Evolutionary conservation across 2,329 filamentous ascomycete genomes (phyloP).

Genomic region (Aspergillus luchuensis): DNA sequence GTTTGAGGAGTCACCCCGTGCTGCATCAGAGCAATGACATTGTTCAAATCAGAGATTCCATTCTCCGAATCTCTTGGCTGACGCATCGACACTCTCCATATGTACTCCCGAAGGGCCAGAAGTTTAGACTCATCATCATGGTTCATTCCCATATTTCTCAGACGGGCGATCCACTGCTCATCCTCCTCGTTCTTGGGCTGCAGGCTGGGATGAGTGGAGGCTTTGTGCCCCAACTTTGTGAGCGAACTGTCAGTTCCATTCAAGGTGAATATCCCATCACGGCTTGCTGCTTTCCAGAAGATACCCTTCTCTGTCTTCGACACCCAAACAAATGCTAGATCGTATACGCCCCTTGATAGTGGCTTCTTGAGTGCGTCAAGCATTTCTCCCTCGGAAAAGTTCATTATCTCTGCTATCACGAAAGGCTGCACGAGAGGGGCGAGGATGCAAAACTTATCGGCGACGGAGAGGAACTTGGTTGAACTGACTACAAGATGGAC

Average conservation of each 20-base stretch:
- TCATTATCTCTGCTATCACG: conserved; percentile 70
- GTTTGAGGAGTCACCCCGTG: conserved; percentile 81
- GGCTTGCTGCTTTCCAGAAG: conserved; percentile 81
- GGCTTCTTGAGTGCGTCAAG: conserved; percentile 84
- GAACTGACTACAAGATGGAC: conserved; percentile 79
- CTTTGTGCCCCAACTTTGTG: conserved; percentile 58
- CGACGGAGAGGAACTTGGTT: conserved; percentile 72
- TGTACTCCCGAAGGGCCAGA: conserved; percentile 81
- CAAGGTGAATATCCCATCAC: conserved; percentile 70
- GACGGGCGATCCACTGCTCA: conserved; percentile 83
- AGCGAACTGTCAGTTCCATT: conserved; percentile 59
- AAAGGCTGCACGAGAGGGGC: conserved; percentile 79
- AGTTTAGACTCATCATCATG: conserved; percentile 88
- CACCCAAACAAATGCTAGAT: conserved; percentile 85
- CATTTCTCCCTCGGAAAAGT: conserved; percentile 71
- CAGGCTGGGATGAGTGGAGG: conserved; percentile 49
- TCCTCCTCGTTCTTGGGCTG: conserved; percentile 84
- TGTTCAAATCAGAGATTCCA: conserved; percentile 57
- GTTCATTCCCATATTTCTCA: conserved; percentile 80
- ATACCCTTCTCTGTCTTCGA: conserved; percentile 74
- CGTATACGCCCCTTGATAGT: conserved; percentile 75
- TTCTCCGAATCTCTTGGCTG: conserved; percentile 57
- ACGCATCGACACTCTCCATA: conserved; percentile 80
- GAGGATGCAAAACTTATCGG: conserved; percentile 82
- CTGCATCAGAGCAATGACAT: conserved; percentile 72